Base-by-base conservation (phyloP, 257 asterid genomes). In the Solanum pinnatisectum region DNA sequence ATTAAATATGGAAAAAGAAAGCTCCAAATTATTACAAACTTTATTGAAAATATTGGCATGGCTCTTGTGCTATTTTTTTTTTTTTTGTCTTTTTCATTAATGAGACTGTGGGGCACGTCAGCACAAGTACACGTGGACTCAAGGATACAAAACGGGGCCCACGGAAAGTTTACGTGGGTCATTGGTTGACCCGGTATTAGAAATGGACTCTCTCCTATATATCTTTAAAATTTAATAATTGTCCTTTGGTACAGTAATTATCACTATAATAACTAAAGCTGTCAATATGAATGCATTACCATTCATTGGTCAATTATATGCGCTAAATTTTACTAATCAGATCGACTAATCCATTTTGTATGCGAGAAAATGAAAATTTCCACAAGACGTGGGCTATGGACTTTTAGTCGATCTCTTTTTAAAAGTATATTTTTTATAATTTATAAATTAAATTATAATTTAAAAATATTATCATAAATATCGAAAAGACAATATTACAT, bases 51-150 rank as follows among this genome's bases (percentile, higher is more conserved):
- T 87, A 83, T 89, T 84, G 93, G 94, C 94, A 90, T 88, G 94
- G 92, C 88, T 86, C 94, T 73, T 90, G 98, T 93, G 96, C 84
- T 32, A 90, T 90, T 87, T 89, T 88, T 87, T 91, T 90, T 87
- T 90, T 88, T 88, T 92, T 87, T 56, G 83, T 89, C 89, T 91
- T 90, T 60, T 89, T 91, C 90, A 93, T 91, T 87, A 92, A 91
- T 92, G 91, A 84, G 89, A 82, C 87, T 36, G 72, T 59, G 73
- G 40, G 65, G 89, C 70, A 88, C 90, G 90, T 78, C 91, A 90
- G 42, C 89, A 27, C 22, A 3, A 12, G 90, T 93, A 94, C 95
- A 92, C 95, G 95, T 94, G 93, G 89, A 46, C 60, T 83, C 78
- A 52, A 70, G 56, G 85, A 84, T 70, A 33, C 9, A 0, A 18